Evolutionary conservation across 129 eudicot species (phyloP).

Genomic region (Lactuca sativa): DNA sequence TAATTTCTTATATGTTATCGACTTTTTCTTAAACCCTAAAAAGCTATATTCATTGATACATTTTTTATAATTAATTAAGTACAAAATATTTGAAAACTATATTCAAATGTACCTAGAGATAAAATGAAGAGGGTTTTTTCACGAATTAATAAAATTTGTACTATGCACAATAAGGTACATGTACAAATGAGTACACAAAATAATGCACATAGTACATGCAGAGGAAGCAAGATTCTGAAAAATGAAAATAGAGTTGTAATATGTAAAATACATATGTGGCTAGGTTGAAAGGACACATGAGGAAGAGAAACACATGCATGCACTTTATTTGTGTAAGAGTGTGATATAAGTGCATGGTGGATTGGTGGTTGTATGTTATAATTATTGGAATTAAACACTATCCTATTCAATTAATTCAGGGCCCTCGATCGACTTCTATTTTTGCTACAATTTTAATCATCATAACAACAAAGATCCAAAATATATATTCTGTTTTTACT

Average conservation of each 20-base stretch:
- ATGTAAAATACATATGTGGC: conserved; percentile 6
- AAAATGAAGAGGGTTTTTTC: not conserved
- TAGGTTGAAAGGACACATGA: conserved; percentile 32
- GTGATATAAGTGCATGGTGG: conserved; percentile 44
- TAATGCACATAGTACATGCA: not conserved
- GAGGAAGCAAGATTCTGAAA: not conserved
- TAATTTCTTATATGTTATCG: not conserved
- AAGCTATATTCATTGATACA: too few relatives aligned
- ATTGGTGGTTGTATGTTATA: conserved; percentile 45
- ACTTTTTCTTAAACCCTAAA: too few relatives aligned
- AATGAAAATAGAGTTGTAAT: not conserved
- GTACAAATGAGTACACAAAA: not conserved
- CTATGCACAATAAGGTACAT: not conserved
- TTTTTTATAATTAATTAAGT: not conserved
- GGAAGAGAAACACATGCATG: conserved; percentile 34
- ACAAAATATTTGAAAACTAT: not conserved
- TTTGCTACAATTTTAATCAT: not conserved
- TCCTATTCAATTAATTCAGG: conserved; percentile 30
- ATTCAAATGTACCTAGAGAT: not conserved
- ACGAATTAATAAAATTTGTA: too few relatives aligned
- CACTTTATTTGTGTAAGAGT: conserved; percentile 24
- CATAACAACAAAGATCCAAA: not conserved
- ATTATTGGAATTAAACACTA: conserved; percentile 31
- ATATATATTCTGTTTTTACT: not conserved
- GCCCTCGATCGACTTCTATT: conserved; percentile 19